Evolutionary conservation across 176 grass and related monocot genomes (phyloP).

Genomic region (Musa itinerans): DNA sequence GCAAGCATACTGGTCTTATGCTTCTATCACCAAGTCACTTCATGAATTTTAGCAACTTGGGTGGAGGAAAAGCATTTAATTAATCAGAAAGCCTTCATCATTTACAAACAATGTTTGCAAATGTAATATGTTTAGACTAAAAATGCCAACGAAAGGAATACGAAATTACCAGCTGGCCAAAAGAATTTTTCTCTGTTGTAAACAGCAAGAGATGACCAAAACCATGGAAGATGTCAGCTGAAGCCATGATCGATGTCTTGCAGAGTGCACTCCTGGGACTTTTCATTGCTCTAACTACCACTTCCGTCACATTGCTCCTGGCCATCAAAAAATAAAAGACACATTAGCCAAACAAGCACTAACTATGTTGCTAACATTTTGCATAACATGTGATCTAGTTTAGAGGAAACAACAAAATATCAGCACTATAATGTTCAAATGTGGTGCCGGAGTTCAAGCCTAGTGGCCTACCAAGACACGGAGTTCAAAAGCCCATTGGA

Average conservation of each 20-base stretch:
- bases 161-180: constrained; percentile 60
- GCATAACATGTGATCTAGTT: no score
- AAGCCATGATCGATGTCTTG: constrained; percentile 89
- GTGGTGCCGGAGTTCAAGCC: no score
- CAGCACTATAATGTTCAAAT: no score
- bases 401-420: no score
- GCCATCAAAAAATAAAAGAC: background rate
- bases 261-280: constrained; percentile 87
- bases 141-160: background rate
- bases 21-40: no score
- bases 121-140: background rate
- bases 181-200: constrained; percentile 29
- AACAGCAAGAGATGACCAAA: constrained; percentile 41
- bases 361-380: background rate
- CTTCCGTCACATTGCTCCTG: constrained; percentile 54
- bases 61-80: background rate
- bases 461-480: no score
- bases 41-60: no score
- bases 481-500: no score
- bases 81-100: background rate
- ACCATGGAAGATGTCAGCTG: constrained; percentile 52
- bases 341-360: background rate
- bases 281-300: constrained; percentile 81
- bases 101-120: background rate
- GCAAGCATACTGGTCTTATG: no score